Evolutionary conservation across 2,329 filamentous ascomycete genomes (phyloP).

Genomic region (Magnaporthiopsis incrustans): DNA sequence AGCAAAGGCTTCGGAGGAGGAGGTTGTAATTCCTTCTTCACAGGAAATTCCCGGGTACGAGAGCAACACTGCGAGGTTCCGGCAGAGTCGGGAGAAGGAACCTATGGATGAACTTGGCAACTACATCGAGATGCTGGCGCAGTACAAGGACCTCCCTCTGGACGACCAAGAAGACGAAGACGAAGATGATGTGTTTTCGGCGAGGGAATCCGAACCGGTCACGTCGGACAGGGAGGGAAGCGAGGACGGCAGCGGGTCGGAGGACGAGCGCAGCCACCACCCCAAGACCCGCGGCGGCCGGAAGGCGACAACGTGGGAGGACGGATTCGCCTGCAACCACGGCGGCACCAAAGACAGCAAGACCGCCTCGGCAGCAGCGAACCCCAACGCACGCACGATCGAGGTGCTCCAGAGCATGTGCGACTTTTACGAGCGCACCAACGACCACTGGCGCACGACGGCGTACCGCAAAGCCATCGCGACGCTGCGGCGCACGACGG

Average conservation of each 20-base stretch:
- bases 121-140: conserved; percentile 55
- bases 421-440: conserved; percentile 65
- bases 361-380: conserved; percentile 30
- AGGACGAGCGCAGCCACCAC: conserved; percentile 18
- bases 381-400: conserved; percentile 71
- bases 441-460: conserved; percentile 67
- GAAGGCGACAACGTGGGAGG: conserved; percentile 31
- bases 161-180: conserved; percentile 34
- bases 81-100: background rate
- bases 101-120: conserved; percentile 51
- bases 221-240: conserved; percentile 15
- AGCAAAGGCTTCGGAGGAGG: background rate
- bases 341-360: conserved; percentile 35
- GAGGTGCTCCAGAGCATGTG: conserved; percentile 71
- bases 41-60: conserved; percentile 6
- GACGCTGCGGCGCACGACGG: conserved; percentile 58
- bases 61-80: background rate
- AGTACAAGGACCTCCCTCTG: conserved; percentile 50
- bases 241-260: conserved; percentile 12
- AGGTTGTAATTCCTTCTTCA: conserved; percentile 13
- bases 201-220: conserved; percentile 12
- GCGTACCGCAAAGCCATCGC: conserved; percentile 72
- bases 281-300: conserved; percentile 13
- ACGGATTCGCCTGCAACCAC: conserved; percentile 46
- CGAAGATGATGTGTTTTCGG: conserved; percentile 15